These are phyloP conservation scores for Dictyostelium purpureum DNA, from an alignment of 78 protist species.

Conservation along the genomic window DNA sequence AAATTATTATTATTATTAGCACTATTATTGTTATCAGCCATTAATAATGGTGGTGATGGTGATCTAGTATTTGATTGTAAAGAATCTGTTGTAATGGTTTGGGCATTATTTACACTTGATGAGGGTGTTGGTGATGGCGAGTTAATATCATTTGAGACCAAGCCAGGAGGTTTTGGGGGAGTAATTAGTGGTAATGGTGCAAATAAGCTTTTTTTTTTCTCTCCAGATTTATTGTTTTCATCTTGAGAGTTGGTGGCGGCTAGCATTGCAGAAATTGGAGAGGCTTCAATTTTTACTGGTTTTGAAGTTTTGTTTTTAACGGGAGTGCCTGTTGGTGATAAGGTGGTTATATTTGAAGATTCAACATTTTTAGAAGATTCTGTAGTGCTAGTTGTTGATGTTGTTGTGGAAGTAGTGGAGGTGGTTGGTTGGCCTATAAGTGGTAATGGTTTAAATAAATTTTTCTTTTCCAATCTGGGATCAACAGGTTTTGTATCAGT, in stretches of 20 bases:
- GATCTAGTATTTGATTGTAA: too few species aligned
- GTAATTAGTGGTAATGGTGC: background rate
- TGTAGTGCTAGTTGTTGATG: background rate
- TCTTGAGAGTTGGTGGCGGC: background rate
- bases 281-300: background rate
- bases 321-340: background rate
- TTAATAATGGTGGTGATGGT: background rate
- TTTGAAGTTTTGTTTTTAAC: background rate
- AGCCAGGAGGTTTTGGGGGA: background rate
- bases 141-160: too few species aligned
- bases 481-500: background rate
- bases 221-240: background rate
- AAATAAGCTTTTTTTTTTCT: background rate
- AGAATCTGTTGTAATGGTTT: too few species aligned
- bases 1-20: too few species aligned
- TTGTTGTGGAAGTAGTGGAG: background rate
- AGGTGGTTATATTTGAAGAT: background rate
- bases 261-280: background rate
- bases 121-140: background rate
- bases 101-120: background rate
- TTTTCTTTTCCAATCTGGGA: conserved; percentile 2
- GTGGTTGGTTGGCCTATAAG: background rate
- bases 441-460: background rate
- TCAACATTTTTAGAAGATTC: background rate
- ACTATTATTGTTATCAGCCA: too few species aligned